Evolutionary conservation across 441 rosid genomes (phyloP).

Genomic region (Adansonia gregorii): DNA sequence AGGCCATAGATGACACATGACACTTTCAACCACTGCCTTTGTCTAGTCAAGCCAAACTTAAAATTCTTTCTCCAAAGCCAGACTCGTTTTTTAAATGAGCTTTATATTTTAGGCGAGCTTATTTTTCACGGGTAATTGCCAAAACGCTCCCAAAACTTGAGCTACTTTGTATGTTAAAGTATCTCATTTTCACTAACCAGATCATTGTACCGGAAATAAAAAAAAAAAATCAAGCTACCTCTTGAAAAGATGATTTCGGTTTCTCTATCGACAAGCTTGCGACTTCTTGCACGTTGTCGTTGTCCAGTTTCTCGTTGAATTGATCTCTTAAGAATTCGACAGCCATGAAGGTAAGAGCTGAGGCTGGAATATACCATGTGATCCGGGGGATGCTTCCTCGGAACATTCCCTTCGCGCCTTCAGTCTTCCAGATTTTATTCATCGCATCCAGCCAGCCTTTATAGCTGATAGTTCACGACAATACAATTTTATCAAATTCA

Average conservation of each 20-base stretch:
- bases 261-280: constrained; percentile 58
- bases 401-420: constrained; percentile 79
- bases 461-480: constrained; percentile 48
- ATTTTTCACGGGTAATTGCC: too few species aligned
- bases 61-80: neutral
- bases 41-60: too few species aligned
- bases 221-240: constrained; percentile 36
- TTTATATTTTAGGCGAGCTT: neutral
- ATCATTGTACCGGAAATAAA: too few species aligned
- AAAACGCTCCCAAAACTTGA: neutral
- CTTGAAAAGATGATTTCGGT: constrained; percentile 46
- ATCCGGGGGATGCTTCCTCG: constrained; percentile 90
- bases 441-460: constrained; percentile 83
- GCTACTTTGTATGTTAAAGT: neutral
- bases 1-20: too few species aligned
- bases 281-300: constrained; percentile 32
- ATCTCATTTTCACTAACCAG: neutral
- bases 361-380: constrained; percentile 93
- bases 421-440: constrained; percentile 61
- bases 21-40: too few species aligned
- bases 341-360: constrained; percentile 96
- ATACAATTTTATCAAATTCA: neutral
- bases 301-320: constrained; percentile 53
- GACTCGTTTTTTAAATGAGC: neutral
- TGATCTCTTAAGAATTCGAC: constrained; percentile 80